phyloP scores from a whole-genome alignment of 805 yeast species.

The Kodamaea neixiangensis region DNA sequence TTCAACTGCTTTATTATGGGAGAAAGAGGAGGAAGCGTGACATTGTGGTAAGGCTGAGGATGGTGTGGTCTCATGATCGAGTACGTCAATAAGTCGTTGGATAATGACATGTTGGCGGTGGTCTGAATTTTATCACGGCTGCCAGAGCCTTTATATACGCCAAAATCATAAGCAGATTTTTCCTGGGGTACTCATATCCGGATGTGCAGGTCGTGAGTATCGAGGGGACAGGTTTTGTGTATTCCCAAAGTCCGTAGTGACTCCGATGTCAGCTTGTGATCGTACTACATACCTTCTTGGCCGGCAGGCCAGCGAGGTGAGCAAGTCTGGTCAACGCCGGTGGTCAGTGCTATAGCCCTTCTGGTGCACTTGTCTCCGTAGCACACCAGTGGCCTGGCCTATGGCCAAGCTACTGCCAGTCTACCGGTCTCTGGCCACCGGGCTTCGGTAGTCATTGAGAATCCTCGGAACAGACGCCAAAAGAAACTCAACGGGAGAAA shows the following conservation, averaged over 20 bases:
- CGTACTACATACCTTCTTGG: too few species aligned
- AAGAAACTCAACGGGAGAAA: background rate
- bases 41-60: background rate
- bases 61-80: constrained; percentile 34
- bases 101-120: constrained; percentile 19
- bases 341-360: too few species aligned
- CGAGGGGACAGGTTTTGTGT: constrained; percentile 1
- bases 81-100: constrained; percentile 40
- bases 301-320: background rate
- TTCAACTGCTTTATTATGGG: constrained; percentile 3
- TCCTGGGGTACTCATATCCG: constrained; percentile 8
- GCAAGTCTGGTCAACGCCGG: too few species aligned
- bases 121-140: background rate
- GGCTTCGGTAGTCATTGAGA: background rate
- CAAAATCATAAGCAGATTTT: constrained; percentile 3
- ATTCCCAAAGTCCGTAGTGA: constrained; percentile 4
- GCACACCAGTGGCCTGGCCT: too few species aligned
- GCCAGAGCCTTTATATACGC: background rate
- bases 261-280: constrained; percentile 1
- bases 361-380: too few species aligned
- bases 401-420: too few species aligned
- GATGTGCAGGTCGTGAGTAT: background rate
- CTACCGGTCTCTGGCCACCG: background rate
- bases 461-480: background rate
- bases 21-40: constrained; percentile 1